A percentile compares a stretch with the other conserved stretches of the same genome.
phyloP scores from a whole-genome alignment of 1,284 basidiomycete species.

The Heimioporus punctisporus region DNA sequence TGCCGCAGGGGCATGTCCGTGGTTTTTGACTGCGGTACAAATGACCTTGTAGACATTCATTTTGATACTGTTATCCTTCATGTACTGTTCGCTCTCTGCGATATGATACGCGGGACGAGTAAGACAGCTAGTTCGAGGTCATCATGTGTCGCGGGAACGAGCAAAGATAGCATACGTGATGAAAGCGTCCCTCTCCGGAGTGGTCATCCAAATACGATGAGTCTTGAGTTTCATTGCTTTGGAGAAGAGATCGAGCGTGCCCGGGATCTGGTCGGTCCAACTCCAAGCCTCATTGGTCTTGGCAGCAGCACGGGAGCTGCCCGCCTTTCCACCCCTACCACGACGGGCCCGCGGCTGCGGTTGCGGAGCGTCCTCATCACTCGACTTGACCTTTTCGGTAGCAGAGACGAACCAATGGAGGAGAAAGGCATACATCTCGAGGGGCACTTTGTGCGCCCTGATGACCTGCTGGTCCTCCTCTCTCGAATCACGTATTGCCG shows the following conservation, averaged over 20 bases:
- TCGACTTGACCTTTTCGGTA: constrained; percentile 72
- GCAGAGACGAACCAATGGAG: constrained; percentile 84
- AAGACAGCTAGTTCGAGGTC: constrained; percentile 63
- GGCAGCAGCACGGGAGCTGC: constrained; percentile 34
- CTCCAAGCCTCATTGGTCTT: constrained; percentile 63
- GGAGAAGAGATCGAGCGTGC: constrained; percentile 67
- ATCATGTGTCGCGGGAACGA: not conserved
- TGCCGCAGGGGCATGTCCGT: constrained; percentile 82
- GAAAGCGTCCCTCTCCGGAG: constrained; percentile 83
- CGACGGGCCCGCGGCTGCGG: constrained; percentile 51
- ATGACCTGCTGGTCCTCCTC: constrained; percentile 73
- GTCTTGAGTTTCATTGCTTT: constrained; percentile 78
- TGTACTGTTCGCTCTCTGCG: constrained; percentile 85
- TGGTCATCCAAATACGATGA: constrained; percentile 87
- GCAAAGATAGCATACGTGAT: constrained; percentile 57
- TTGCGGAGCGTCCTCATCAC: constrained; percentile 52
- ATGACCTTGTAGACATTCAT: constrained; percentile 87
- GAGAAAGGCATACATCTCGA: constrained; percentile 91
- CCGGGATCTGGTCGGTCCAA: constrained; percentile 80
- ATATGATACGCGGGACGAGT: constrained; percentile 88
- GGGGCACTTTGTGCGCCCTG: constrained; percentile 66
- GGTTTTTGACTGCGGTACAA: constrained; percentile 91
- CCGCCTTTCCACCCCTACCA: constrained; percentile 64
- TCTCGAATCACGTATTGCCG: constrained; percentile 65
- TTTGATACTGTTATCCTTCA: constrained; percentile 80